These are phyloP conservation scores for Arabidopsis arenosa DNA, from an alignment of 345 rosid genomes.

Conservation along the genomic window DNA sequence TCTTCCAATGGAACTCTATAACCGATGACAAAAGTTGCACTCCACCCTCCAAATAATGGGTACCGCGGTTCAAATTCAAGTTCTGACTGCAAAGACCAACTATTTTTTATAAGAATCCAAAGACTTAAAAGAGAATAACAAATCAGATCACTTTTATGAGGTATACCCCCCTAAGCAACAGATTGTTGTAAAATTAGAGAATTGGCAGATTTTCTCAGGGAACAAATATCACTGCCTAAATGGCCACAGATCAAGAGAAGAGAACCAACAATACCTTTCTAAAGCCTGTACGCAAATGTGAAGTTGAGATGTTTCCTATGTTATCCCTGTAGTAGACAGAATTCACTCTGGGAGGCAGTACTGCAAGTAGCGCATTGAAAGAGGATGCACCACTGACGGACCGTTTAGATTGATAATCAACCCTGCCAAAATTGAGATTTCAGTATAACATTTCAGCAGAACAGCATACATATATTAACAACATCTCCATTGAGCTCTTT, in stretches of 20 bases:
- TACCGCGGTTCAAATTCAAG: slow-evolving; percentile 96
- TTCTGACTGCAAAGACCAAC: slow-evolving; percentile 72
- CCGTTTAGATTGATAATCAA: slow-evolving; percentile 90
- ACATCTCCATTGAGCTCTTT: not conserved
- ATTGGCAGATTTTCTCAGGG: not conserved
- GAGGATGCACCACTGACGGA: slow-evolving; percentile 71
- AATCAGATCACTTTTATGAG: not conserved
- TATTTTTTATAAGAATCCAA: not conserved
- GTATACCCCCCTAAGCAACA: not conserved
- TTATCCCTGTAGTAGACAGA: slow-evolving; percentile 95
- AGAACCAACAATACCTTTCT: slow-evolving; percentile 52
- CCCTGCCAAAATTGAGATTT: slow-evolving; percentile 63
- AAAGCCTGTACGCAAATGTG: slow-evolving; percentile 74
- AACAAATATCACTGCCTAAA: slow-evolving; percentile 15
- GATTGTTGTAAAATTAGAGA: slow-evolving; percentile 2
- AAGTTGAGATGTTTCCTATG: slow-evolving; percentile 92
- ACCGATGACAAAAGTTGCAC: slow-evolving; percentile 88
- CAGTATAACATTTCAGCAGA: slow-evolving; percentile 28
- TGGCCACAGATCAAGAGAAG: slow-evolving; percentile 23
- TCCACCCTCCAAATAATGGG: slow-evolving; percentile 99
- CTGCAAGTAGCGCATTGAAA: slow-evolving; percentile 78
- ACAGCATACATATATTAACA: slow-evolving; percentile 7
- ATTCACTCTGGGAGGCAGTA: slow-evolving; percentile 91
- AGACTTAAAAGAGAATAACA: slow-evolving; percentile 4
- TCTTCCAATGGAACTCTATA: slow-evolving; percentile 90